phyloP scores from a whole-genome alignment of 164 flowering plant species.

The Dillenia suffruticosa region DNA sequence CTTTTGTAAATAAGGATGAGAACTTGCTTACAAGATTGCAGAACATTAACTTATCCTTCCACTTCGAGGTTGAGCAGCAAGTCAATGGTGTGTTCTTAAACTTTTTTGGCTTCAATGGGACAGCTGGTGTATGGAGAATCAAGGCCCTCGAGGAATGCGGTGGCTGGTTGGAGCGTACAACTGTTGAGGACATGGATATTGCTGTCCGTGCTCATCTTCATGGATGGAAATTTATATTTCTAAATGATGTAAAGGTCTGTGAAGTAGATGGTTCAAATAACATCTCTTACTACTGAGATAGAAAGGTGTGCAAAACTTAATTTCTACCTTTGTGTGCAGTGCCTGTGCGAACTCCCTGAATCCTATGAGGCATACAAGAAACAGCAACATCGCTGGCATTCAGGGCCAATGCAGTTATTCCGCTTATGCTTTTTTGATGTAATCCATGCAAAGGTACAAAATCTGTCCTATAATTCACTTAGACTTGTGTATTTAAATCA shows the following conservation, averaged over 20 bases:
- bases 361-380: constrained; percentile 96
- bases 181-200: constrained; percentile 98
- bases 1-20: constrained; percentile 95
- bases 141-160: constrained; percentile 96
- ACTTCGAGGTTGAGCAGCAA: constrained; percentile 98
- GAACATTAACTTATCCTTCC: constrained; percentile 82
- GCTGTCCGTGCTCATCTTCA: constrained; percentile 95
- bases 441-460: constrained; percentile 61
- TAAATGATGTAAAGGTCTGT: constrained; percentile 90
- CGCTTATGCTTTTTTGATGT: constrained; percentile 78
- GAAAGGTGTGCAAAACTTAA: not conserved
- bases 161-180: constrained; percentile 96
- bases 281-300: not conserved
- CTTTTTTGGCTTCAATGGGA: constrained; percentile 96
- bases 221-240: constrained; percentile 95
- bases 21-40: constrained; percentile 95
- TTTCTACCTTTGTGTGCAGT: constrained; percentile 31
- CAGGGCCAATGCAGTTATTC: constrained; percentile 97
- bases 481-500: too few relatives aligned
- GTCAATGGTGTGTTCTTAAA: constrained; percentile 87
- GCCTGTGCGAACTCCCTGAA: constrained; percentile 96
- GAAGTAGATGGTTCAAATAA: not conserved
- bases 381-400: constrained; percentile 99
- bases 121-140: constrained; percentile 99
- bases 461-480: too few relatives aligned